Evolutionary conservation across 768 basidiomycete species (phyloP), one percentile per base, ranked within the genome.

Genomic region (Phylloporus arenicola): DNA sequence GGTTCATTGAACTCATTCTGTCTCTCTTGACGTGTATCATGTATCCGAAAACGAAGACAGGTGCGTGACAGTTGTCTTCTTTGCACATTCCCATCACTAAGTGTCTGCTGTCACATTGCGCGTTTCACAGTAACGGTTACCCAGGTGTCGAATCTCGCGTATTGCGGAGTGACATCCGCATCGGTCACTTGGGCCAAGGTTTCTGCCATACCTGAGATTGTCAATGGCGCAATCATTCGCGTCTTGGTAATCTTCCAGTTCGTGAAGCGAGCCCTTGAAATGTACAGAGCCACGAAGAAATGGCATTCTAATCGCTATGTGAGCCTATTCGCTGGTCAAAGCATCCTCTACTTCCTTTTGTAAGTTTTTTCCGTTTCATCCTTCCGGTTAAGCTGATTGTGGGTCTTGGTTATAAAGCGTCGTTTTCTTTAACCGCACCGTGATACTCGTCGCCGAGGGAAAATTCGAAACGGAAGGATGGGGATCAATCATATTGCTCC

Each of bases 331-430:
- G 44, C 37, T 14, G 11, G 20, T 6, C 47, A 55, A 33, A 48
- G 56, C 29, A 25, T 51, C 13, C 30, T 57, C 11, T 55, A 48
- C 24, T 57, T 57, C 13, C n/a, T 55, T 10, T 55, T 38, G 56
- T 57, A 38, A n/a, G 53, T 48, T 43, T 52, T 50, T 30, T 13
- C 6, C 34, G 13, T 38, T 19, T 16, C 12, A 3, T 9, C 41
- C 19, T 19, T 4, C 16, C 2, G 0, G 4, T 10, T 10, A 16
- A 10, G 6, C 33, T 45, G 3, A 45, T 25, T 2, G 2, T 10
- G 17, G 12, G 22, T 54, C 17, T 44, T 14, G 13, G 10, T 43
- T 22, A 14, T 19, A 25, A 11, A 56, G 53, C 31, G 17, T 56
- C 38, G 5, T 45, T 16, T 40, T 45, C n/a, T 54, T 54, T 16